These are phyloP conservation scores for Glomus cerebriforme DNA, from an alignment of 192 early-diverging fungal species.

Conservation along the genomic window DNA sequence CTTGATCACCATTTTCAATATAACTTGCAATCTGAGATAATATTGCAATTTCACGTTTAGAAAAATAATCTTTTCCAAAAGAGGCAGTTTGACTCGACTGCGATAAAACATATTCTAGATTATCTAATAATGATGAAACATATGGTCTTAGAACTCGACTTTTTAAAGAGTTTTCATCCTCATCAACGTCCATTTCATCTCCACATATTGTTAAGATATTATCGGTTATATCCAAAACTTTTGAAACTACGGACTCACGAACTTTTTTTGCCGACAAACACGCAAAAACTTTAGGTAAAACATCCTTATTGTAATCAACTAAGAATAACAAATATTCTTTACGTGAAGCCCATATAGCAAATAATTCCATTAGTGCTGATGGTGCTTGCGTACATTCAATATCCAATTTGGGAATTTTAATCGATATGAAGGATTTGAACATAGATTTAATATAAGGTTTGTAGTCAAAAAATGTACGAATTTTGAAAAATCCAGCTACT, in stretches of 20 bases:
- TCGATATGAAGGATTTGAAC: constrained; percentile 68
- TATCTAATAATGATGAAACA: constrained; percentile 57
- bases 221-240: constrained; percentile 77
- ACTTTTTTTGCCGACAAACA: constrained; percentile 82
- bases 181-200: constrained; percentile 44
- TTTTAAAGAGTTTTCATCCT: constrained; percentile 42
- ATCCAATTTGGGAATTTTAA: constrained; percentile 69
- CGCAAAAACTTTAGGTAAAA: constrained; percentile 71
- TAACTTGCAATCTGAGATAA: constrained; percentile 76
- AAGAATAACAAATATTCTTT: constrained; percentile 68
- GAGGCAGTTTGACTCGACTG: constrained; percentile 47
- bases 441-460: constrained; percentile 73
- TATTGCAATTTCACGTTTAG: constrained; percentile 76
- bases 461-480: constrained; percentile 76
- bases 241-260: constrained; percentile 65
- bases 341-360: constrained; percentile 76
- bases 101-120: constrained; percentile 56
- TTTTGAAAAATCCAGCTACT: constrained; percentile 75
- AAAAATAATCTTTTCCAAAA: constrained; percentile 57
- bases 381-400: constrained; percentile 89
- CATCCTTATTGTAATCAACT: constrained; percentile 56
- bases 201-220: constrained; percentile 63
- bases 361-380: constrained; percentile 74
- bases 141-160: constrained; percentile 53
- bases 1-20: constrained; percentile 66